Evolutionary conservation across 1,284 basidiomycete genomes (phyloP).

Genomic region (Sparassis latifolia): DNA sequence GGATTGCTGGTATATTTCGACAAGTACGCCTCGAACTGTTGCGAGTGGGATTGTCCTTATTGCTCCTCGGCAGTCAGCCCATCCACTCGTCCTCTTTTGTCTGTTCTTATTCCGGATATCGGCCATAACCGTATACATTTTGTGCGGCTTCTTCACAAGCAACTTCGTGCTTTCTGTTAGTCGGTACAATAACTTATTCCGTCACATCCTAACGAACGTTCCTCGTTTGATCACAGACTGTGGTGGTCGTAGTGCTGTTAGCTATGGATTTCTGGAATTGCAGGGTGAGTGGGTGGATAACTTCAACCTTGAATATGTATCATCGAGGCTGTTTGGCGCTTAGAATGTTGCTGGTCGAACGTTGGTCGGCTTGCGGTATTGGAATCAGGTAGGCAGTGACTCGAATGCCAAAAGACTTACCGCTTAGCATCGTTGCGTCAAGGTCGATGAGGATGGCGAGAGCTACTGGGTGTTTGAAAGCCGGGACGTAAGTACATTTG

Average conservation of each 20-base stretch:
- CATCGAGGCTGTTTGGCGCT: neutral
- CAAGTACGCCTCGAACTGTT: constrained; percentile 41
- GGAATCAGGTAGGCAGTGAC: constrained; percentile 76
- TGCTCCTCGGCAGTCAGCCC: constrained; percentile 53
- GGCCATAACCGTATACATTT: constrained; percentile 82
- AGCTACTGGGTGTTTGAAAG: constrained; percentile 96
- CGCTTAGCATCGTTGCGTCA: constrained; percentile 7
- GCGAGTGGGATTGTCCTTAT: constrained; percentile 2
- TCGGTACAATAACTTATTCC: constrained; percentile 5
- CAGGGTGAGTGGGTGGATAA: constrained; percentile 44
- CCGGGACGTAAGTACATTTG: constrained; percentile 63
- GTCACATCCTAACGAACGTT: too few species aligned
- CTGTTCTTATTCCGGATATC: constrained; percentile 82
- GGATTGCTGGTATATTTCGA: constrained; percentile 67
- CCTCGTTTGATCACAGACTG: constrained; percentile 50
- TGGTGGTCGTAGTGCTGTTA: constrained; percentile 83
- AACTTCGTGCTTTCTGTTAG: constrained; percentile 86
- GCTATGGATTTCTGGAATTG: constrained; percentile 98
- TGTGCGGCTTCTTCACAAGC: constrained; percentile 81
- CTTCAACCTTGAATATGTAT: too few species aligned
- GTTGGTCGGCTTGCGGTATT: constrained; percentile 87
- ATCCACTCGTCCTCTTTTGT: constrained; percentile 78
- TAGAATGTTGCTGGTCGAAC: constrained; percentile 90
- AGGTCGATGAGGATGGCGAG: constrained; percentile 91
- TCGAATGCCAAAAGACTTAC: neutral